Conservation (phyloP, 1,284 basidiomycete species). For the Grifola frondosa region DNA sequence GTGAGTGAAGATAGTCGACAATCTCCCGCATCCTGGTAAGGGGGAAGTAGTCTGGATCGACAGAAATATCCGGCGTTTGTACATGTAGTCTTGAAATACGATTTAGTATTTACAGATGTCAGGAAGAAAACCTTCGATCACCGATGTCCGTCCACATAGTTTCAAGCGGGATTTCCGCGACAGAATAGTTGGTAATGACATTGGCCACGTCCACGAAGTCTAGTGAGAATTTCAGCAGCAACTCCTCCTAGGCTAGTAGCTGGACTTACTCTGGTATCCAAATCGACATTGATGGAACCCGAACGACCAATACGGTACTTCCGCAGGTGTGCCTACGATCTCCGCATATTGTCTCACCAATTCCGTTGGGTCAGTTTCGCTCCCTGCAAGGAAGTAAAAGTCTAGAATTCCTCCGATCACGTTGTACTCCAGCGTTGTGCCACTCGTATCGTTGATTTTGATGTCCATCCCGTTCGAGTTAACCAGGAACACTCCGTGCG, state of each 20-base stretch:
- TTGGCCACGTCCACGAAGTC: conserved; percentile 61
- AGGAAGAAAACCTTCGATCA: conserved; percentile 18
- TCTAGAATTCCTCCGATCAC: conserved; percentile 70
- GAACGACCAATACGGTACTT: conserved; percentile 70
- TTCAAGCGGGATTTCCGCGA: conserved; percentile 64
- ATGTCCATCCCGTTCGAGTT: conserved; percentile 77
- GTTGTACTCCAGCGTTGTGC: conserved; percentile 63
- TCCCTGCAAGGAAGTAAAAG: conserved; percentile 75
- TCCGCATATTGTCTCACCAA: conserved; percentile 68
- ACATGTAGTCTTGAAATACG: conserved; percentile 62
- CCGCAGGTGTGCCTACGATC: conserved; percentile 59
- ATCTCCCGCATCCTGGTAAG: conserved; percentile 62
- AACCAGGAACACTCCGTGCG: conserved; percentile 67
- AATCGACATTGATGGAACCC: conserved; percentile 74
- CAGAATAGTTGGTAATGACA: conserved; percentile 61
- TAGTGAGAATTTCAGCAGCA: conserved; percentile 19
- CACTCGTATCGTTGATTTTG: conserved; percentile 51
- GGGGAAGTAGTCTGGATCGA: conserved; percentile 70
- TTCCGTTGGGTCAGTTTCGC: conserved; percentile 56
- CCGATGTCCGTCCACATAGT: conserved; percentile 80
- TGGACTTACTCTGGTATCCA: conserved; percentile 53
- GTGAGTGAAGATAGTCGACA: conserved; percentile 55
- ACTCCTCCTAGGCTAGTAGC: background rate
- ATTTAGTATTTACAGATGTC: background rate
- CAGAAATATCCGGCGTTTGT: conserved; percentile 61